Evolutionary conservation across 371 early-diverging fungal species (phyloP), one percentile per base, ranked within the genome.

Genomic region (Entomophthora muscae): DNA sequence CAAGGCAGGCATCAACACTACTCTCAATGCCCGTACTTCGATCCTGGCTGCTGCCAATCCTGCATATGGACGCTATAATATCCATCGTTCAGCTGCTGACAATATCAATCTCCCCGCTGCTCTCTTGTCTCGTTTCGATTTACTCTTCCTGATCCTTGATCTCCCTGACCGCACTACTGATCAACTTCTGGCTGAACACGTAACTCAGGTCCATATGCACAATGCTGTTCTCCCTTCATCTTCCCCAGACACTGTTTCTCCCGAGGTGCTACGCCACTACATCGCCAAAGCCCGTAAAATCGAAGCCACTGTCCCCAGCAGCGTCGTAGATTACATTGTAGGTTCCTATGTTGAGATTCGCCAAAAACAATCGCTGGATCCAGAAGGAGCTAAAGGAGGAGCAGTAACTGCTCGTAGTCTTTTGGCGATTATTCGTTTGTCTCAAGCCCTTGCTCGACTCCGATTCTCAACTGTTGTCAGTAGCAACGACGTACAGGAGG

Each of bases 51-150:
- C 94, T 32, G 92, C 93, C 61, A 92, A 93, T 72, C 91, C 92
- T 61, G 77, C 85, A 0, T 85, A 83, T 69, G 90, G 92, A 52
- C 83, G 89, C 51, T 95, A 92, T 73, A 86, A 92, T 74, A 78
- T 83, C 33, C 81, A 81, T 64, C 76, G 84, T 42, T 83, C 83
- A 23, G 81, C 90, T 17, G 83, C 82, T 30, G 84, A 92, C 70
- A 99, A 99, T 74, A 94, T 98, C 70, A 93, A 93, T 64, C 78
- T 99, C 56, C 98, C 99, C 5, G 90, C 88, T 52, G 89, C 98
- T 22, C 80, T 99, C 53, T 73, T 99, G 55, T 90, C 92, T 27
- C 86, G 99, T 74, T 99, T 99, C 72, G 99, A 99, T 80, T 83
- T 98, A 65, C 69, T 93, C 52, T 94, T 91, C 72, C 81, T 98